These are phyloP conservation scores for Beauveria rudraprayagi DNA, from an alignment of 2,329 filamentous ascomycete species.

Conservation along the genomic window DNA sequence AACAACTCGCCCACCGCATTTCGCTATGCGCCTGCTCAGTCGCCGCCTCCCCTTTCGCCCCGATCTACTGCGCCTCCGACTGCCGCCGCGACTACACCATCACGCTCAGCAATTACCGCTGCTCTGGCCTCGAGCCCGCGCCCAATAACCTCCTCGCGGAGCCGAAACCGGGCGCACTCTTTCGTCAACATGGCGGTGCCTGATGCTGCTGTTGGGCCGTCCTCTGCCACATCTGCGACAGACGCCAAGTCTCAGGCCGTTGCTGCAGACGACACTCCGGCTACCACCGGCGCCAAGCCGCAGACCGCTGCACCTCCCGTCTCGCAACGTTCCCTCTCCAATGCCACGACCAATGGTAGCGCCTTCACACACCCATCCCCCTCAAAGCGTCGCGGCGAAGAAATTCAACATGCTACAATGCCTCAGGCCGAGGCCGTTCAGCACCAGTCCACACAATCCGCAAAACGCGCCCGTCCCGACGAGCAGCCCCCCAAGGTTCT, in stretches of 20 bases:
- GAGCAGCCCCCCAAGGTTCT: slow-evolving; percentile 48
- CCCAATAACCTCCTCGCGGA: background rate
- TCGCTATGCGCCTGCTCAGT: slow-evolving; percentile 10
- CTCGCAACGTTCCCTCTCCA: background rate
- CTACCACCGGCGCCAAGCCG: background rate
- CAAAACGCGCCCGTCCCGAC: slow-evolving; percentile 48
- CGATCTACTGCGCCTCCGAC: background rate
- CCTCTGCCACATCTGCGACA: background rate
- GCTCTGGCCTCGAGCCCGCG: background rate
- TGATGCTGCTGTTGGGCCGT: background rate
- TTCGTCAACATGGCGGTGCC: background rate
- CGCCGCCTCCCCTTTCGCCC: slow-evolving; percentile 3
- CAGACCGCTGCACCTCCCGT: background rate
- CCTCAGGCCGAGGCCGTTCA: background rate
- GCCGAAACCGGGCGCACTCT: background rate
- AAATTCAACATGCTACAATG: background rate
- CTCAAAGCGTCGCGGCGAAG: slow-evolving; percentile 6
- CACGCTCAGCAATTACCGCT: background rate
- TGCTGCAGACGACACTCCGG: background rate
- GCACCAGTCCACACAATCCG: slow-evolving; percentile 19
- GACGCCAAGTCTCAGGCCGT: background rate
- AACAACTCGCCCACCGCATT: slow-evolving; percentile 10
- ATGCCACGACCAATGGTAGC: background rate
- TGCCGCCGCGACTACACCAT: background rate
- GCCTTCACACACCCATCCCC: background rate